Evolutionary conservation across 345 rosid genomes (phyloP).

Genomic region (Arabidopsis thaliana): TAIR10.1 NC_003070.9:17996001-17996500

Average conservation of each 20-base stretch:
- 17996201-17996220: slow-evolving; percentile 64
- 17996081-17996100: slow-evolving; percentile 67
- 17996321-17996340: slow-evolving; percentile 54
- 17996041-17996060: slow-evolving; percentile 71
- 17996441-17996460: slow-evolving; percentile 66
- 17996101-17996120: slow-evolving; percentile 62
- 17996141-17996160: slow-evolving; percentile 51
- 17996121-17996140: slow-evolving; percentile 64
- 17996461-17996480: slow-evolving; percentile 61
- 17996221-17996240: slow-evolving; percentile 38
- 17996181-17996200: slow-evolving; percentile 58
- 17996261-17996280: slow-evolving; percentile 70
- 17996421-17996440: slow-evolving; percentile 53
- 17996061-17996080: slow-evolving; percentile 60
- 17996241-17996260: slow-evolving; percentile 23
- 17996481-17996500: slow-evolving; percentile 72
- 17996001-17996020: not conserved
- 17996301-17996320: slow-evolving; percentile 59
- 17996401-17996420: slow-evolving; percentile 62
- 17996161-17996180: slow-evolving; percentile 51
- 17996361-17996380: slow-evolving; percentile 56
- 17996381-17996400: slow-evolving; percentile 70
- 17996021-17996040: slow-evolving; percentile 55
- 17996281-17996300: slow-evolving; percentile 66
- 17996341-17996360: slow-evolving; percentile 48